Evolutionary conservation across 768 basidiomycete species (phyloP).

Genomic region (Phanerochaete carnosa): DNA sequence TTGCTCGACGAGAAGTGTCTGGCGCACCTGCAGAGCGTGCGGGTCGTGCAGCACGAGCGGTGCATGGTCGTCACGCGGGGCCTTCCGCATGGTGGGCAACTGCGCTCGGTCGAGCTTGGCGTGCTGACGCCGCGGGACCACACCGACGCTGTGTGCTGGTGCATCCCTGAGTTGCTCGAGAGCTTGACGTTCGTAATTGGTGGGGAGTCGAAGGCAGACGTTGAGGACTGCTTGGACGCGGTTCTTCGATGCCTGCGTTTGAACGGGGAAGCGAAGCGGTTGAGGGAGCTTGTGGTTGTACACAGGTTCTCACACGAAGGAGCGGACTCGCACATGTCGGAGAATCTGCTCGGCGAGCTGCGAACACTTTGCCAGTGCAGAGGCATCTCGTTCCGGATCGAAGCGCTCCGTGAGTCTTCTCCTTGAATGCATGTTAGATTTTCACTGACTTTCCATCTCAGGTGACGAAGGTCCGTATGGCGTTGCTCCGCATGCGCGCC

Average conservation of each 20-base stretch:
- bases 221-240: background rate
- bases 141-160: conserved; percentile 9
- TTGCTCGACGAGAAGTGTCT: background rate
- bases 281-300: background rate
- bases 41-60: conserved; percentile 4
- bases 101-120: conserved; percentile 1
- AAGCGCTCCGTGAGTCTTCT: background rate
- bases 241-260: background rate
- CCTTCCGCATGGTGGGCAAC: background rate
- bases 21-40: background rate
- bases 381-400: background rate
- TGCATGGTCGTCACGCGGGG: conserved; percentile 4
- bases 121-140: conserved; percentile 4
- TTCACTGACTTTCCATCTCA: too few relatives aligned
- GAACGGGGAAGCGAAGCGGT: background rate
- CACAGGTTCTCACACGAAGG: background rate
- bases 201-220: background rate
- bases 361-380: background rate
- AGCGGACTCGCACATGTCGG: too few relatives aligned
- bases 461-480: too few relatives aligned
- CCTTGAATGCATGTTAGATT: too few relatives aligned
- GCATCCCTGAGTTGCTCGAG: conserved; percentile 5
- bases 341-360: background rate
- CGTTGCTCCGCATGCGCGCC: too few relatives aligned
- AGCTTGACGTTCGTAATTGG: conserved; percentile 2